A percentile compares a stretch with the other conserved stretches of the same genome.
Evolutionary conservation across 2,329 filamentous ascomycete genomes (phyloP).

Genomic region (Aspergillus sp.): DNA sequence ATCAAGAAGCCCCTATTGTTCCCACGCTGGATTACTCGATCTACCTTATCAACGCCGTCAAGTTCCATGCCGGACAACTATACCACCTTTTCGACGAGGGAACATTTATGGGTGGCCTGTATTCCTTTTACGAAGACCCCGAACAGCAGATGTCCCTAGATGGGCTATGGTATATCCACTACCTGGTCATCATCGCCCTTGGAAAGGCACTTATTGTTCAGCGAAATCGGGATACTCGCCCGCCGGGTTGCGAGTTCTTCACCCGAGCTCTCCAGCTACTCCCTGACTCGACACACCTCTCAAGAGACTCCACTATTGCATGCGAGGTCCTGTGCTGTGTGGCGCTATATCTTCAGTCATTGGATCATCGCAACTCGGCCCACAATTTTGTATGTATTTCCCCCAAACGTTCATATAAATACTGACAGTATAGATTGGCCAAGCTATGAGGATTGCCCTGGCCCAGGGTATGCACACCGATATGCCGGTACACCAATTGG

Average conservation of each 20-base stretch:
- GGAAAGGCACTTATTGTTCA: constrained; percentile 54
- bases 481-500: constrained; percentile 25
- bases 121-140: constrained; percentile 45
- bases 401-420: background rate
- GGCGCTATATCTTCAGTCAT: constrained; percentile 42
- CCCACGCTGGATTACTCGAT: constrained; percentile 54
- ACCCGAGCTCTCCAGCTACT: constrained; percentile 40
- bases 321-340: constrained; percentile 38
- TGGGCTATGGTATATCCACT: constrained; percentile 54
- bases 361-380: constrained; percentile 43
- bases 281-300: constrained; percentile 36
- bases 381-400: constrained; percentile 37
- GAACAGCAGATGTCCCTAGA: constrained; percentile 27
- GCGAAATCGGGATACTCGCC: constrained; percentile 25
- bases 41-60: constrained; percentile 56
- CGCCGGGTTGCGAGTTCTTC: constrained; percentile 41
- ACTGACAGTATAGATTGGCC: constrained; percentile 29
- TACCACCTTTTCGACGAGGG: constrained; percentile 58
- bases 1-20: constrained; percentile 34
- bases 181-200: constrained; percentile 55
- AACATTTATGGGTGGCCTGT: constrained; percentile 35
- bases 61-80: constrained; percentile 56
- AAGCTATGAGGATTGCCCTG: constrained; percentile 27
- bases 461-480: constrained; percentile 30
- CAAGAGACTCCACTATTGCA: constrained; percentile 26